Conservation (phyloP, 176 grass and related monocot genomes). For the Lolium perenne region DNA sequence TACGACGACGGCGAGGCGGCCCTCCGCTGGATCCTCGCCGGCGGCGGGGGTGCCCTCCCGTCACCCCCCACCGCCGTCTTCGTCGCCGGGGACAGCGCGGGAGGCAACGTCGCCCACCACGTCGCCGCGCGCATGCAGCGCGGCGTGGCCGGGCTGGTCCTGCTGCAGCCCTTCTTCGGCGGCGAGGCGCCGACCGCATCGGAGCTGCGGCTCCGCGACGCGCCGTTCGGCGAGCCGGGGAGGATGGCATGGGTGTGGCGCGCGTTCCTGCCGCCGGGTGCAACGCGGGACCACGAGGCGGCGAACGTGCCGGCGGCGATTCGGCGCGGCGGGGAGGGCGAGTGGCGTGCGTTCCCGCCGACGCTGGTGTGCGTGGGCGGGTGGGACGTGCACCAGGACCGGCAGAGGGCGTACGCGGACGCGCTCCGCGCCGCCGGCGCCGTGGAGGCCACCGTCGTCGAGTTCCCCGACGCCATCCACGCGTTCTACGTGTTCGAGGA, state of each 20-base stretch:
- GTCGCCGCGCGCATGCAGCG: background rate
- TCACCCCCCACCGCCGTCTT: constrained; percentile 42
- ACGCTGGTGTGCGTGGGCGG: constrained; percentile 55
- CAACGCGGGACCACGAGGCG: constrained; percentile 58
- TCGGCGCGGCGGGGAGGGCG: background rate
- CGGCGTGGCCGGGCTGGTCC: constrained; percentile 42
- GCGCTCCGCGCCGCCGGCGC: constrained; percentile 38
- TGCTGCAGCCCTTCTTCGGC: constrained; percentile 60
- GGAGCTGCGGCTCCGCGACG: constrained; percentile 27
- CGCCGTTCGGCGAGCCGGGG: constrained; percentile 43
- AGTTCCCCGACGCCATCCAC: constrained; percentile 59
- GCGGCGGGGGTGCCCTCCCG: constrained; percentile 26
- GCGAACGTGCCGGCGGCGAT: constrained; percentile 50
- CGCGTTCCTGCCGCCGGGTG: constrained; percentile 54
- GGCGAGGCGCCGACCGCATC: constrained; percentile 49
- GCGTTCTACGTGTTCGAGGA: constrained; percentile 49
- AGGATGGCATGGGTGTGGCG: constrained; percentile 54
- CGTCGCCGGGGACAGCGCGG: constrained; percentile 64
- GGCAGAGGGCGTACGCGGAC: constrained; percentile 46
- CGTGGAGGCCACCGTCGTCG: constrained; percentile 26
- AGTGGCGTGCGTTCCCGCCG: constrained; percentile 48
- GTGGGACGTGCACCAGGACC: constrained; percentile 65
- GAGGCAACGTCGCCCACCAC: constrained; percentile 65
- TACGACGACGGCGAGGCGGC: constrained; percentile 63
- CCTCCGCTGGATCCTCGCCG: constrained; percentile 45